phyloP scores from a whole-genome alignment of 169 alveolate species.

The Cryptosporidium sp. region DNA sequence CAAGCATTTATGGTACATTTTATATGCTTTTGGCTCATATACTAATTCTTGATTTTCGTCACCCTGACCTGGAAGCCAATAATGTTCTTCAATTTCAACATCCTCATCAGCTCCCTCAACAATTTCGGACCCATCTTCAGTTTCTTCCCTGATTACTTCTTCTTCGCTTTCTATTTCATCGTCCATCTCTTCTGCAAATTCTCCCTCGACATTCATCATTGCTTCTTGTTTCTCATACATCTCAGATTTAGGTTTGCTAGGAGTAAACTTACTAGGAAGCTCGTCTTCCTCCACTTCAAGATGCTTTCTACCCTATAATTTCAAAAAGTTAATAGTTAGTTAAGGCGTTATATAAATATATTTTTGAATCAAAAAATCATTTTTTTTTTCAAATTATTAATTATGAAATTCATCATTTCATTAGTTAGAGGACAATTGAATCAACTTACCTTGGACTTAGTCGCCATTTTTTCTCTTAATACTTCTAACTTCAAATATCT shows the following conservation, averaged over 20 bases:
- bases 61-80: conserved; percentile 45
- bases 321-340: not conserved
- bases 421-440: not conserved
- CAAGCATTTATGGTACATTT: conserved; percentile 67
- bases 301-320: conserved; percentile 41
- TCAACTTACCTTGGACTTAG: conserved; percentile 36
- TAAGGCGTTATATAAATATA: not conserved
- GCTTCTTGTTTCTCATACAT: conserved; percentile 35
- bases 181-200: conserved; percentile 64
- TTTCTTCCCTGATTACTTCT: conserved; percentile 15
- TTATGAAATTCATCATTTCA: not conserved
- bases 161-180: conserved; percentile 60
- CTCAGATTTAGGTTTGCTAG: conserved; percentile 30
- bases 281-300: conserved; percentile 21
- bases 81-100: conserved; percentile 25
- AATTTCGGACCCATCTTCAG: conserved; percentile 1
- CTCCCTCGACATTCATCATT: conserved; percentile 49
- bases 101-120: not conserved
- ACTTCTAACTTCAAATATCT: not conserved
- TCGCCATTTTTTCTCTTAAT: not conserved
- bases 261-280: conserved; percentile 51
- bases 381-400: not conserved
- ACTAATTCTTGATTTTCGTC: conserved; percentile 48
- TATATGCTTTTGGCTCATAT: conserved; percentile 67
- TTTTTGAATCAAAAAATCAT: not conserved